Conservation (phyloP, 768 basidiomycete genomes). For the Tulasnella sp. region DNA sequence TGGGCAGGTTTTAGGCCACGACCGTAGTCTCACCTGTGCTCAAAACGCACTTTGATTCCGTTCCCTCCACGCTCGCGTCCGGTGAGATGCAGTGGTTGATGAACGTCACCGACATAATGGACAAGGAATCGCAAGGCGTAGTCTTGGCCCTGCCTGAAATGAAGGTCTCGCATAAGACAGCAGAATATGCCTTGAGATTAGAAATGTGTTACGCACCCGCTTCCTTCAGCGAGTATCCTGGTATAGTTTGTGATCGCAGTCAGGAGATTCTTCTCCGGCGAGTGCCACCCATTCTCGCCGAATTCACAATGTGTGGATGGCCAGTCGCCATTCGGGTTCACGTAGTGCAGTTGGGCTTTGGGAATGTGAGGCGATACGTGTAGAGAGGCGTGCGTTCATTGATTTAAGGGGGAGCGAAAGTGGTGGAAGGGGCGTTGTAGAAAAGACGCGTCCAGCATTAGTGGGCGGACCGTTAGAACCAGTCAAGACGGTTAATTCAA, state of each 20-base stretch:
- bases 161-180: background rate
- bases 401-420: background rate
- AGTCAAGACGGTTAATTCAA: constrained; percentile 2
- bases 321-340: constrained; percentile 62
- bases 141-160: constrained; percentile 36
- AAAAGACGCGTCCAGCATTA: too few relatives aligned
- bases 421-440: background rate
- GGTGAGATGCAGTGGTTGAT: constrained; percentile 86
- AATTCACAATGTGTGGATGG: constrained; percentile 68
- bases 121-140: constrained; percentile 87
- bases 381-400: background rate
- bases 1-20: background rate
- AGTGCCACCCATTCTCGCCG: constrained; percentile 60
- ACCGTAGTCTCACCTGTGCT: constrained; percentile 33
- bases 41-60: constrained; percentile 55
- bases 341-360: constrained; percentile 53
- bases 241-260: constrained; percentile 25
- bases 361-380: background rate
- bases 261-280: constrained; percentile 57
- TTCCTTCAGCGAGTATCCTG: background rate
- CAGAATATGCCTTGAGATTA: background rate
- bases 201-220: background rate
- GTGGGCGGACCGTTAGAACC: background rate
- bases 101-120: constrained; percentile 89
- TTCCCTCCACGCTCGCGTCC: constrained; percentile 86